Evolutionary conservation across 768 basidiomycete species (phyloP), one percentile per base, ranked within the genome.

Genomic region (Pisolithus orientalis): DNA sequence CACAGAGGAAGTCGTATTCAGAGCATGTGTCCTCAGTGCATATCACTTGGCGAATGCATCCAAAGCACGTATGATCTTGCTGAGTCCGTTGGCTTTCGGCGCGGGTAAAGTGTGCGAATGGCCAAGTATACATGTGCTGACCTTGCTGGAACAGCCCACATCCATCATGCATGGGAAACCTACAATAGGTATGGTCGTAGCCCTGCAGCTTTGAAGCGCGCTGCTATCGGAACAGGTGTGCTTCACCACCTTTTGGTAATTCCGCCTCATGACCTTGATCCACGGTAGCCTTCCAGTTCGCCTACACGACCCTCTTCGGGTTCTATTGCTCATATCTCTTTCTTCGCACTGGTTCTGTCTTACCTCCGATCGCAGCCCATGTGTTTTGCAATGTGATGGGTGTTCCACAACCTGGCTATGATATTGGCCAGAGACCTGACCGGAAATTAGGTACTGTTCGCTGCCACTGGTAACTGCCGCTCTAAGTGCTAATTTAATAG

Each of bases 371-470:
- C 50, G 68, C 78, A 8, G 83, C 92, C 0, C 96, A 99, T 63
- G 70, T 87, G 1, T 95, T 93, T 64, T 98, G 96, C 75, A 99
- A 99, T 63, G 66, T 88, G 47, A 94, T 97, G 90, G 94, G 94
- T 1, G 61, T 97, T 28, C 96, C 95, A 2, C 76, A 83, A 49
- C 76, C 86, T 25, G 62, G 57, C 0, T 67, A 72, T 29, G 90
- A 93, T 53, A 60, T 89, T 34, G 59, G 60, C 39, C 65, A 69
- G 50, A 82, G 78, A 59, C 83, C 83, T 0, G 61, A 69, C 24
- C 71, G 73, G 53, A 81, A 76, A 65, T 69, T 60, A 58, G 60
- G 87, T 87, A 82, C 70, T 47, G 2, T 62, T 57, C 45, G 53
- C 39, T 46, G 52, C 56, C 40, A 7, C 39, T 39, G 47, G 46